Percentiles rank a stretch among this genome's conserved stretches.
phyloP scores from a whole-genome alignment of 2,329 filamentous ascomycete species.

The Domatiomyces globalis region DNA sequence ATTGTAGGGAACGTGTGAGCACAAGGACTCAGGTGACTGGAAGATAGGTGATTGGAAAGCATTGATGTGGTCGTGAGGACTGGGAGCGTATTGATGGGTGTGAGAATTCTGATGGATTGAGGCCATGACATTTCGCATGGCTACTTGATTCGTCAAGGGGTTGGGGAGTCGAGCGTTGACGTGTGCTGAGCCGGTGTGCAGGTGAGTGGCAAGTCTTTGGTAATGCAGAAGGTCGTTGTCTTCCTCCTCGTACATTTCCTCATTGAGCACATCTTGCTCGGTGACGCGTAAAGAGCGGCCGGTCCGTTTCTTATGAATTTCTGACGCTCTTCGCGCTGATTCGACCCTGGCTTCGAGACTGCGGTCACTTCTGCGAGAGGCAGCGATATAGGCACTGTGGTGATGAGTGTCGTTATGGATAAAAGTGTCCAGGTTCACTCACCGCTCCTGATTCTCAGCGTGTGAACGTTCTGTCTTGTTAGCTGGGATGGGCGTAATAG shows the following conservation, averaged over 20 bases:
- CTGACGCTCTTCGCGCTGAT: slow-evolving; percentile 75
- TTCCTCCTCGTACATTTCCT: slow-evolving; percentile 94
- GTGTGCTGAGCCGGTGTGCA: slow-evolving; percentile 46
- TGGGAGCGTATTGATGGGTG: slow-evolving; percentile 17
- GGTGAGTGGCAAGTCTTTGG: slow-evolving; percentile 46
- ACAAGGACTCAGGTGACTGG: slow-evolving; percentile 8
- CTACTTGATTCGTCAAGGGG: slow-evolving; percentile 44
- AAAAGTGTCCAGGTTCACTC: slow-evolving; percentile 6
- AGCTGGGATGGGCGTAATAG: slow-evolving; percentile 17
- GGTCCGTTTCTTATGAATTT: slow-evolving; percentile 77
- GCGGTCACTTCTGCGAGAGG: slow-evolving; percentile 72
- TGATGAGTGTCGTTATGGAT: slow-evolving; percentile 11
- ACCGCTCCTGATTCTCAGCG: slow-evolving; percentile 34
- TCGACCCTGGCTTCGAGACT: slow-evolving; percentile 77
- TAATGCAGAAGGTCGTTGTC: slow-evolving; percentile 64
- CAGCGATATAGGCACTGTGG: slow-evolving; percentile 72
- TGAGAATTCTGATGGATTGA: slow-evolving; percentile 31
- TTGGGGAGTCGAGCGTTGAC: slow-evolving; percentile 49
- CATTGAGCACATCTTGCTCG: slow-evolving; percentile 72
- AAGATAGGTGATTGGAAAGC: slow-evolving; percentile 22
- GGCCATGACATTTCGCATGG: slow-evolving; percentile 38
- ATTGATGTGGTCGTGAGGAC: slow-evolving; percentile 18
- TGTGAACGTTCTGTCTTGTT: slow-evolving; percentile 18
- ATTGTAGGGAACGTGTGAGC: slow-evolving; percentile 22
- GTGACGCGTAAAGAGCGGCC: slow-evolving; percentile 70